Evolutionary conservation across 768 basidiomycete genomes (phyloP).

Genomic region (Ramaria sp.): DNA sequence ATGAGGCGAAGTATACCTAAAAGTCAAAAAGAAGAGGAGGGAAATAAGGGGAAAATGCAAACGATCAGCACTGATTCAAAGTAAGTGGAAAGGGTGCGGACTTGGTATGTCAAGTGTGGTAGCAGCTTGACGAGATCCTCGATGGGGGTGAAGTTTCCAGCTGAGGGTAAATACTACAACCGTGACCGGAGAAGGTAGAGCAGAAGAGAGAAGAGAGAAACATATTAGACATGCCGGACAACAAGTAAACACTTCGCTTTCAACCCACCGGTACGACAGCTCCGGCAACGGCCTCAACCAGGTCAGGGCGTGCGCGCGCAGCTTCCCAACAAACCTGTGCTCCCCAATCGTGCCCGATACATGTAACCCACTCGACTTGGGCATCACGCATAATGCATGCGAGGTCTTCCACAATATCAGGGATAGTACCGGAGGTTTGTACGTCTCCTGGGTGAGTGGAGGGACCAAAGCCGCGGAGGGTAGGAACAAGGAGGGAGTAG

Average conservation of each 20-base stretch:
- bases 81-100: not conserved
- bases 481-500: constrained; percentile 50
- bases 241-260: not conserved
- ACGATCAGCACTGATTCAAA: not conserved
- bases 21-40: too few relatives aligned
- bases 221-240: not conserved
- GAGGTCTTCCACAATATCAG: constrained; percentile 51
- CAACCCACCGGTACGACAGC: constrained; percentile 45
- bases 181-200: too few relatives aligned
- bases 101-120: constrained; percentile 43
- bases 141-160: constrained; percentile 35
- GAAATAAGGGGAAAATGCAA: too few relatives aligned
- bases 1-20: constrained; percentile 47
- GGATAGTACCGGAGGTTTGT: constrained; percentile 43
- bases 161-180: constrained; percentile 45
- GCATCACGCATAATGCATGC: constrained; percentile 49
- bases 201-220: too few relatives aligned
- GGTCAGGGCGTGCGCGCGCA: constrained; percentile 53
- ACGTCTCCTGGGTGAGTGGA: constrained; percentile 57
- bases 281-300: constrained; percentile 48
- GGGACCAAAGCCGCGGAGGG: constrained; percentile 59
- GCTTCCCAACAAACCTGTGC: constrained; percentile 56
- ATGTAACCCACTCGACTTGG: constrained; percentile 36
- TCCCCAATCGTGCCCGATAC: constrained; percentile 76
- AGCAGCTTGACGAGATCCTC: constrained; percentile 29